A percentile compares a stretch with the other conserved stretches of the same genome.
These are phyloP conservation scores for Thielaviopsis musarum DNA, from an alignment of 2,329 filamentous ascomycete species.

Conservation along the genomic window DNA sequence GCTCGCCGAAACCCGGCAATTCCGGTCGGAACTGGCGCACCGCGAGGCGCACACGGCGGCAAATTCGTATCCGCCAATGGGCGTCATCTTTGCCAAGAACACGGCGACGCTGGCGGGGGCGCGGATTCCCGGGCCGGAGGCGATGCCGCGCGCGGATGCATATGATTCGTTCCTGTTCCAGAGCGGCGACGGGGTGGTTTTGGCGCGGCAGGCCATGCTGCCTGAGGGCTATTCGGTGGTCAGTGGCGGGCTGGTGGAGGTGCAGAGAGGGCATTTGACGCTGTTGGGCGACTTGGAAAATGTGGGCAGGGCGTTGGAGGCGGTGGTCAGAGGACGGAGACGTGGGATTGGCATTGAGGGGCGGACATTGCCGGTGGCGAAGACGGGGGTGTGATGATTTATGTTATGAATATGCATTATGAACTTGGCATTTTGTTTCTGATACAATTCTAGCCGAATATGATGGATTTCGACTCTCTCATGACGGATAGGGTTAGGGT, in stretches of 20 bases:
- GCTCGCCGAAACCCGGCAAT: constrained; percentile 51
- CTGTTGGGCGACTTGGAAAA: constrained; percentile 72
- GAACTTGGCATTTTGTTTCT: too few relatives aligned
- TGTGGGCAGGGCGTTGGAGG: constrained; percentile 56
- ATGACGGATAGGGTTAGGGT: too few relatives aligned
- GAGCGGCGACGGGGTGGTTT: constrained; percentile 74
- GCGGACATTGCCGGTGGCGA: neutral
- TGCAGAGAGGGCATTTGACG: constrained; percentile 74
- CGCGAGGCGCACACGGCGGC: constrained; percentile 35
- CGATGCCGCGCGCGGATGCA: constrained; percentile 57
- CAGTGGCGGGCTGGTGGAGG: constrained; percentile 57
- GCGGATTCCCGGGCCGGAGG: constrained; percentile 53
- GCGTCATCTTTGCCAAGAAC: constrained; percentile 72
- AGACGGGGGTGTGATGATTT: neutral
- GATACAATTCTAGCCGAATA: too few relatives aligned
- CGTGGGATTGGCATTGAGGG: constrained; percentile 48
- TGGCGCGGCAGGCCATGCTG: constrained; percentile 72
- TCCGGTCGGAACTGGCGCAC: constrained; percentile 60
- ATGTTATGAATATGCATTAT: neutral
- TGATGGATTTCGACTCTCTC: too few relatives aligned
- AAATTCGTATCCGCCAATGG: constrained; percentile 70
- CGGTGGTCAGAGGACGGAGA: constrained; percentile 46
- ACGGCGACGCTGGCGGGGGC: constrained; percentile 75
- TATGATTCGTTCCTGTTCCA: constrained; percentile 82
- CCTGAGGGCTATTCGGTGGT: constrained; percentile 63